Evolutionary conservation across 1,284 basidiomycete species (phyloP), one percentile per base, ranked within the genome.

Genomic region (Ustilago shanxiensis): DNA sequence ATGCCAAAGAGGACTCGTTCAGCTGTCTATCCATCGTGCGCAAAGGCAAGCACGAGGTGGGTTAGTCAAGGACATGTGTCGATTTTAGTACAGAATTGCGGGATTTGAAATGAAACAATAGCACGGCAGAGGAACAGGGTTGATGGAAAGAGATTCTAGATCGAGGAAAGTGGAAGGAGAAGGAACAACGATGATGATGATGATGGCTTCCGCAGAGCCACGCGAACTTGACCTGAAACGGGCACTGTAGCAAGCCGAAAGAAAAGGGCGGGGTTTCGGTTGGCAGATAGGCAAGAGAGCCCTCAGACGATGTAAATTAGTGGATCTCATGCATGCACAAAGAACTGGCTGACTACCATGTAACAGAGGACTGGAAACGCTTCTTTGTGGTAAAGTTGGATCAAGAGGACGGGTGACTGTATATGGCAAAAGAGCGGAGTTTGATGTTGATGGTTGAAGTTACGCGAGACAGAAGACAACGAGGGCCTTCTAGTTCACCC

Each of bases 121-220:
- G 22, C n/a, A 47, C 9, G 44, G 20, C 22, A 47, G 2, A 22
- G n/a, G 8, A 24, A 26, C 8, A n/a, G 37, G 14, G 18, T 39
- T 39, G 37, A 11, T 39, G 18, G 37, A 39, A 16, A 16, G 37
- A n/a, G n/a, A n/a, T n/a, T n/a, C n/a, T n/a, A n/a, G n/a, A n/a
- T n/a, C n/a, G n/a, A n/a, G n/a, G n/a, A n/a, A n/a, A n/a, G n/a
- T n/a, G 22, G 13, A 47, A 9, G 20, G n/a, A 14, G 20, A 22
- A 18, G 44, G n/a, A 47, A 7, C 22, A 26, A 47, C n/a, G n/a
- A n/a, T 26, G 44, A 47, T 47, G 44, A 28, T 24, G 26, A 49
- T 16, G 47, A 49, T 49, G 47, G 50, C 50, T 52, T 52, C 50
- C 50, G 50, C 50, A 52, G 50, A 52, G 50, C 29, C 50, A 52